Conservation (phyloP, 805 yeast genomes). For the Millerozyma miso region DNA sequence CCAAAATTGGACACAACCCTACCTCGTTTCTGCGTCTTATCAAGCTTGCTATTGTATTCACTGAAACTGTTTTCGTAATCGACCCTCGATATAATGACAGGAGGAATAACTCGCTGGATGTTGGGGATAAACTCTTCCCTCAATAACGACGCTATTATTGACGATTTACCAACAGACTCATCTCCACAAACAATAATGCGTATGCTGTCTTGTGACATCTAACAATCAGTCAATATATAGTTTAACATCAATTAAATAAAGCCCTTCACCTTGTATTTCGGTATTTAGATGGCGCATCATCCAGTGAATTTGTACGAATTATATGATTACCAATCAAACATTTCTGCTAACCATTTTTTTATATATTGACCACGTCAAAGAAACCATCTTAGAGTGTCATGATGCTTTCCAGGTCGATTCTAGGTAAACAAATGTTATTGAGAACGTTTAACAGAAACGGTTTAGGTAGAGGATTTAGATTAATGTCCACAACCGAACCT, state of each 20-base stretch:
- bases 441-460: not conserved
- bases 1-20: not conserved
- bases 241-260: too few species aligned
- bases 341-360: too few species aligned
- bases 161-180: conserved; percentile 83
- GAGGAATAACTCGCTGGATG: conserved; percentile 75
- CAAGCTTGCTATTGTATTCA: conserved; percentile 1
- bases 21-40: not conserved
- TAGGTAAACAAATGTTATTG: not conserved
- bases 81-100: conserved; percentile 71
- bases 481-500: conserved; percentile 7
- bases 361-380: too few species aligned
- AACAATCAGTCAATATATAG: too few species aligned
- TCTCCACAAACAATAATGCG: conserved; percentile 93
- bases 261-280: not conserved
- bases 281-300: not conserved
- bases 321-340: not conserved
- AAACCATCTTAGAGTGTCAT: not conserved
- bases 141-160: conserved; percentile 72
- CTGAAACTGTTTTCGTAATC: conserved; percentile 46
- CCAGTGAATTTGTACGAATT: not conserved
- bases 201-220: conserved; percentile 45
- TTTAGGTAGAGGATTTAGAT: not conserved
- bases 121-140: conserved; percentile 78
- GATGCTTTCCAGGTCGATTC: not conserved